Evolutionary conservation across 257 asterid species (phyloP).

Genomic region (Hygrophila difformis): DNA sequence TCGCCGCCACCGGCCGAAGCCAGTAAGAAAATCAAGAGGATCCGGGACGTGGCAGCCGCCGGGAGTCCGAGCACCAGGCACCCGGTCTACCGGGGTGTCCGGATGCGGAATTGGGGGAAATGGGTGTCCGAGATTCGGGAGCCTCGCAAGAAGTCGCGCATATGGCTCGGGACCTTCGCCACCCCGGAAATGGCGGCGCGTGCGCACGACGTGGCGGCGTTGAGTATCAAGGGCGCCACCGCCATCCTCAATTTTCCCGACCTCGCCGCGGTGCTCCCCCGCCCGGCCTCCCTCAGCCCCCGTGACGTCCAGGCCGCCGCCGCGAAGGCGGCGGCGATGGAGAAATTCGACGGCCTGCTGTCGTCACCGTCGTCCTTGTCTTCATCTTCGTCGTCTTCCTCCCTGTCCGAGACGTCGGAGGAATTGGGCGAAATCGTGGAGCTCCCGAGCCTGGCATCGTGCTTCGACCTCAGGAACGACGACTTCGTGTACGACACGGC

Average conservation of each 20-base stretch:
- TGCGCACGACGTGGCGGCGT: slow-evolving; percentile 85
- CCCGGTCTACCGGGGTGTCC: slow-evolving; percentile 63
- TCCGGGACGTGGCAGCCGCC: slow-evolving; percentile 21
- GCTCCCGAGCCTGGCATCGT: slow-evolving; percentile 53
- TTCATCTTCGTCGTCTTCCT: slow-evolving; percentile 29
- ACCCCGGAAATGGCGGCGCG: slow-evolving; percentile 90
- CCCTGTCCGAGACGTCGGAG: slow-evolving; percentile 34
- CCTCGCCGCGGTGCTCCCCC: slow-evolving; percentile 42
- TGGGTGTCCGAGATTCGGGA: slow-evolving; percentile 85
- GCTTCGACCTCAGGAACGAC: slow-evolving; percentile 32
- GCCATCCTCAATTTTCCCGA: slow-evolving; percentile 72
- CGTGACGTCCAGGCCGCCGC: slow-evolving; percentile 85
- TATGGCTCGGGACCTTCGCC: slow-evolving; percentile 76
- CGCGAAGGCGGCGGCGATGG: slow-evolving; percentile 84
- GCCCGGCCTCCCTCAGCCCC: slow-evolving; percentile 56
- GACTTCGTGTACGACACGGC: slow-evolving; percentile 34
- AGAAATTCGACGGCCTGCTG: slow-evolving; percentile 21
- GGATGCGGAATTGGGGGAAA: slow-evolving; percentile 89
- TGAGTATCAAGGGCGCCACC: slow-evolving; percentile 63
- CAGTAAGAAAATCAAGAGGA: slow-evolving; percentile 32
- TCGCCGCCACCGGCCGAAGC: slow-evolving; percentile 4
- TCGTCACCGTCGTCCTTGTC: slow-evolving; percentile 26
- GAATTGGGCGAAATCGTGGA: slow-evolving; percentile 65
- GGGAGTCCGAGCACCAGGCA: slow-evolving; percentile 32
- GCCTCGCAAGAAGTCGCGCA: slow-evolving; percentile 75